Conservation (phyloP, 1,284 basidiomycete species). For the Ceratobasidium sp. region DNA sequence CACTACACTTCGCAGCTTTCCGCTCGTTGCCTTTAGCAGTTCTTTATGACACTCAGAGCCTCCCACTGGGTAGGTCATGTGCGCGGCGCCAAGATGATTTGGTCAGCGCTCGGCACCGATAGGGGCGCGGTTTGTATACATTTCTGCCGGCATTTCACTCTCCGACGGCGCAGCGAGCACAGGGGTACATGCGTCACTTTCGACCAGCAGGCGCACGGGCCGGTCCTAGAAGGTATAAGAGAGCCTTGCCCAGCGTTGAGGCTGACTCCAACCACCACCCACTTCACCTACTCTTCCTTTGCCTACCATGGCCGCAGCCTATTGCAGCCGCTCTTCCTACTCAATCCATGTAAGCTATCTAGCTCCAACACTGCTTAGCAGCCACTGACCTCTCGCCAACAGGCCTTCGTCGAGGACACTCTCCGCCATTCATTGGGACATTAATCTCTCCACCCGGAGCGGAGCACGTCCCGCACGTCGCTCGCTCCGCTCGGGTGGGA, state of each 20-base stretch:
- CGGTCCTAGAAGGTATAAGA: background rate
- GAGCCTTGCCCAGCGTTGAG: background rate
- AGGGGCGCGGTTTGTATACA: background rate
- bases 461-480: background rate
- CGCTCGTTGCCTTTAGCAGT: background rate
- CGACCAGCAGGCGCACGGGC: background rate
- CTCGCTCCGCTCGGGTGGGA: background rate
- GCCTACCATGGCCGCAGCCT: background rate
- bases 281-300: background rate
- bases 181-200: background rate
- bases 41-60: no score
- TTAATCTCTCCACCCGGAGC: background rate
- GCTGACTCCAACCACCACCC: background rate
- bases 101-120: background rate
- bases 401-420: no score
- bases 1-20: background rate
- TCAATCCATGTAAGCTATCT: no score
- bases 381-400: no score
- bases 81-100: background rate
- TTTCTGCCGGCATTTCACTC: no score
- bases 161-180: background rate
- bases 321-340: background rate
- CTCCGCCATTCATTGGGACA: background rate
- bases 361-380: no score
- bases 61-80: no score